Conservation (phyloP, 768 basidiomycete species). For the Lactifluus subvellereus region DNA sequence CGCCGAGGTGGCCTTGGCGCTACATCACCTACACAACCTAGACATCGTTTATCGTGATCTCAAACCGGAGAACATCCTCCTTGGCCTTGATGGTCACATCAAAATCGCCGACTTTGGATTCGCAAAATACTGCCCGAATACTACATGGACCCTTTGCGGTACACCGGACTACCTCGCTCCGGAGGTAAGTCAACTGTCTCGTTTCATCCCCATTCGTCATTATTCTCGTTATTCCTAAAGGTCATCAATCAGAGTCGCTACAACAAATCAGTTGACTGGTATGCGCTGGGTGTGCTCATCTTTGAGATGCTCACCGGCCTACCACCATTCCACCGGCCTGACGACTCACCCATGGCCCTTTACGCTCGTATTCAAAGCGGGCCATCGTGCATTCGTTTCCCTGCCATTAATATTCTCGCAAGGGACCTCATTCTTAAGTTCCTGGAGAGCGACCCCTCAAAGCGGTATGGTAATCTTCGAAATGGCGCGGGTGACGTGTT, state of each 20-base stretch:
- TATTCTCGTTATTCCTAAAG: conserved; percentile 32
- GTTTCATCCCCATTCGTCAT: not conserved
- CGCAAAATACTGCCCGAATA: conserved; percentile 80
- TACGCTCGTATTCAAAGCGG: conserved; percentile 89
- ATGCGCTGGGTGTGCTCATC: conserved; percentile 92
- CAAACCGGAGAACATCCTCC: conserved; percentile 94
- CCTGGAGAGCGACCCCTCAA: conserved; percentile 83
- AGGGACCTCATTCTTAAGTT: conserved; percentile 86
- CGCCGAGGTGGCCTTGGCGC: conserved; percentile 88
- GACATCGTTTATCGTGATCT: conserved; percentile 96
- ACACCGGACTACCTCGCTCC: conserved; percentile 97
- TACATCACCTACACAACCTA: conserved; percentile 80
- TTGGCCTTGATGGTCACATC: conserved; percentile 93
- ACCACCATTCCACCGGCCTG: conserved; percentile 88
- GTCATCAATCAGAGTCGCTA: conserved; percentile 80
- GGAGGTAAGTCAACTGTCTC: conserved; percentile 46
- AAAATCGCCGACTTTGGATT: conserved; percentile 98
- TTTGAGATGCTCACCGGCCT: conserved; percentile 98
- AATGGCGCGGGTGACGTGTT: conserved; percentile 91
- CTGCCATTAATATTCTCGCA: conserved; percentile 69
- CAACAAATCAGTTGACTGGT: conserved; percentile 98
- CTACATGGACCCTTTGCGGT: conserved; percentile 94
- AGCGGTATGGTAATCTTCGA: conserved; percentile 83
- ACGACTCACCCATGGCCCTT: conserved; percentile 74
- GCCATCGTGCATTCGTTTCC: conserved; percentile 72